Evolutionary conservation across 1,139 yeast genomes (phyloP).

Genomic region (Pichia sp.): DNA sequence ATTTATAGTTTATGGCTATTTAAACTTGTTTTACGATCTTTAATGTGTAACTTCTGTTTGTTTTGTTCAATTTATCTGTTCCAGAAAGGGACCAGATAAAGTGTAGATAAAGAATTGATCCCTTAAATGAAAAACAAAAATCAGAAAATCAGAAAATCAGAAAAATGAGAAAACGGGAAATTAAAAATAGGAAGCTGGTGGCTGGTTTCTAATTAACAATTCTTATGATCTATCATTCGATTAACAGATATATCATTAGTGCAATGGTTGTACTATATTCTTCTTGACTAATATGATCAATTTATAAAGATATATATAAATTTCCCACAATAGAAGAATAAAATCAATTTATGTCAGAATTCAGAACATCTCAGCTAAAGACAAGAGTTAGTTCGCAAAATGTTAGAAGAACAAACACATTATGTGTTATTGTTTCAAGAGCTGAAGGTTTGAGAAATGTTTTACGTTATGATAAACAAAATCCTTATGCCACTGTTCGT

Average conservation of each 20-base stretch:
- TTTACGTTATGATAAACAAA: slow-evolving; percentile 78
- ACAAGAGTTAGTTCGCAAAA: background rate
- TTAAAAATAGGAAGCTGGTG: background rate
- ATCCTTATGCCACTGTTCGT: slow-evolving; percentile 77
- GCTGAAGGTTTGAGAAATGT: slow-evolving; percentile 78
- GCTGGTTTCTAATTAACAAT: slow-evolving; percentile 3
- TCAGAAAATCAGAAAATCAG: background rate
- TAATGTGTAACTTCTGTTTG: too few relatives aligned
- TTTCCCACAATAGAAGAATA: background rate
- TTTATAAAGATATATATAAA: too few relatives aligned
- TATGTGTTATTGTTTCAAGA: slow-evolving; percentile 29
- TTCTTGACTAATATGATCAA: too few relatives aligned
- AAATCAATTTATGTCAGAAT: slow-evolving; percentile 9
- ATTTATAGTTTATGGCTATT: too few relatives aligned
- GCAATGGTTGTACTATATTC: background rate
- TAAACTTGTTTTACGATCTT: too few relatives aligned
- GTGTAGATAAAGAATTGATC: too few relatives aligned
- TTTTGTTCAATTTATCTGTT: too few relatives aligned
- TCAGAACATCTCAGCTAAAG: slow-evolving; percentile 9
- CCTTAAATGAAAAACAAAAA: too few relatives aligned
- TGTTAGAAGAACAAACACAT: slow-evolving; percentile 16
- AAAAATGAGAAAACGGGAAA: too few relatives aligned
- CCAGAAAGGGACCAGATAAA: too few relatives aligned
- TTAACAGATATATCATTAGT: background rate
- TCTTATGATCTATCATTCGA: background rate